phyloP scores from a whole-genome alignment of 176 grass and related monocot genomes.

The Musa itinerans region DNA sequence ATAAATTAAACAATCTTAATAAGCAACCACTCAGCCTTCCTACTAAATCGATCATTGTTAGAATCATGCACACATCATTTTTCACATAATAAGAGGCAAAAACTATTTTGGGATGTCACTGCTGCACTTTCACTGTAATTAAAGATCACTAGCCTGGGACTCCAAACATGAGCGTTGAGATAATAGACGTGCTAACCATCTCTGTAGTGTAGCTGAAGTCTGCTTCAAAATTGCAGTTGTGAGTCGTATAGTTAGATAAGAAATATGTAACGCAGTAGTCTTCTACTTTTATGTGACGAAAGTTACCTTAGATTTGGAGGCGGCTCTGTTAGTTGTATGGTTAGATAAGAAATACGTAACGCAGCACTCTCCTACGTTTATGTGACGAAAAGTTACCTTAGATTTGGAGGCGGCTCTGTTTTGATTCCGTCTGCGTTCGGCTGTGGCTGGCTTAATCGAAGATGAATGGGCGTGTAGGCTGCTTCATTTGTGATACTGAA shows the following conservation, averaged over 20 bases:
- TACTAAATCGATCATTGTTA: too few species aligned
- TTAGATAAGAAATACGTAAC: not conserved
- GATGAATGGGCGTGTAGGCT: constrained; percentile 19
- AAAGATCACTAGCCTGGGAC: too few species aligned
- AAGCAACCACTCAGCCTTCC: too few species aligned
- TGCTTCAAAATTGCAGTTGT: constrained; percentile 8
- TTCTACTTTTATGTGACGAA: not conserved
- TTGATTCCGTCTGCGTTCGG: constrained; percentile 1
- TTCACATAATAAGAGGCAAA: too few species aligned
- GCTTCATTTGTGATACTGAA: constrained; percentile 24
- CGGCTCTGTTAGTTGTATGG: constrained; percentile 12
- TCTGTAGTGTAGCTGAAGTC: constrained; percentile 16
- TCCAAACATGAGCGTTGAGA: too few species aligned
- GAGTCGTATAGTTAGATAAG: not conserved
- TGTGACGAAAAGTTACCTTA: constrained; percentile 25
- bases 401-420: constrained; percentile 27
- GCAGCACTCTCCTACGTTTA: too few species aligned
- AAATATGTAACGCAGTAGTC: not conserved
- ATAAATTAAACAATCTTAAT: too few species aligned
- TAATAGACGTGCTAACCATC: not conserved
- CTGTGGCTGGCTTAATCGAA: constrained; percentile 31
- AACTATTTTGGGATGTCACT: too few species aligned
- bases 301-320: constrained; percentile 31
- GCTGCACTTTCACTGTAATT: too few species aligned
- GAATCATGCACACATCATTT: too few species aligned